phyloP scores from a whole-genome alignment of 805 yeast species.

The Wickerhamomyces pijperi region DNA sequence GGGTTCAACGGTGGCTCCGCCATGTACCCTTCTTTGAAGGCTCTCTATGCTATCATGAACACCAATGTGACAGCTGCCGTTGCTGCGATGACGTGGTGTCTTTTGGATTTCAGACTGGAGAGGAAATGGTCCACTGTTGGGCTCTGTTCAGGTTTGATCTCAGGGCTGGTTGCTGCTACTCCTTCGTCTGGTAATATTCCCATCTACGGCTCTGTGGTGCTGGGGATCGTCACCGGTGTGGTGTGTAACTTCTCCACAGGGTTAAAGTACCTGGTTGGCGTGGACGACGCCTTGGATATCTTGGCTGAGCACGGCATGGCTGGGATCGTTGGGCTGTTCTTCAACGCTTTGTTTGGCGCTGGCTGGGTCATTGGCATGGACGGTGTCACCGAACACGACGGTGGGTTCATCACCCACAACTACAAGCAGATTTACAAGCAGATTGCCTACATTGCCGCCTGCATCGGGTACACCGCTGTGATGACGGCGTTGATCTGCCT shows the following conservation, averaged over 20 bases:
- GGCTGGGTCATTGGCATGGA: constrained; percentile 86
- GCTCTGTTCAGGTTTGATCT: constrained; percentile 87
- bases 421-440: constrained; percentile 89
- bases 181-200: constrained; percentile 91
- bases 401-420: constrained; percentile 90
- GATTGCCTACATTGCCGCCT: constrained; percentile 70
- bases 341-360: constrained; percentile 82
- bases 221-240: constrained; percentile 72
- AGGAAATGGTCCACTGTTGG: constrained; percentile 93
- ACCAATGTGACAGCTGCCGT: constrained; percentile 82
- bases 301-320: constrained; percentile 99
- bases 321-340: constrained; percentile 81
- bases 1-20: constrained; percentile 92
- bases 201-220: constrained; percentile 78
- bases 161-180: constrained; percentile 95
- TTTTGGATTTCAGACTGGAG: constrained; percentile 80
- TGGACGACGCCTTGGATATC: constrained; percentile 90
- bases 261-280: constrained; percentile 65
- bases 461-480: constrained; percentile 60
- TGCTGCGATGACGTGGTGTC: constrained; percentile 88
- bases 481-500: constrained; percentile 72
- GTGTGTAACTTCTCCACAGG: constrained; percentile 87
- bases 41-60: constrained; percentile 85
- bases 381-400: constrained; percentile 70
- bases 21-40: constrained; percentile 68